phyloP scores from a whole-genome alignment of 108 stramenopile genomes.

The Cyclotella choctawhatcheeana region DNA sequence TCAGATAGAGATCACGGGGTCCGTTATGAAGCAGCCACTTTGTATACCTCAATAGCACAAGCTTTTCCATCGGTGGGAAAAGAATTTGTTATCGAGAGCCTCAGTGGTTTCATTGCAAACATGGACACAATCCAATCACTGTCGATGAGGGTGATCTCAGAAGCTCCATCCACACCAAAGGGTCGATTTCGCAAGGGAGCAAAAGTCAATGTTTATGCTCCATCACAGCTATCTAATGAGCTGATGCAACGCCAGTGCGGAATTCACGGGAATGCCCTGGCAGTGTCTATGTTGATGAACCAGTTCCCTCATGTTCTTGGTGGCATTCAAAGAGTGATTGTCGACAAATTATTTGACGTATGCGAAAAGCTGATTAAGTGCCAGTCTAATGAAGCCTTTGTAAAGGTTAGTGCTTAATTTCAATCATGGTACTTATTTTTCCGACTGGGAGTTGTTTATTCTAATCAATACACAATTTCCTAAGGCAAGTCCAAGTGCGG shows the following conservation, averaged over 20 bases:
- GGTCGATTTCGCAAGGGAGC: slow-evolving; percentile 31
- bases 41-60: slow-evolving; percentile 64
- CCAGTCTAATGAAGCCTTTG: slow-evolving; percentile 61
- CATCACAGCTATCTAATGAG: slow-evolving; percentile 15
- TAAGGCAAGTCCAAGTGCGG: slow-evolving; percentile 63
- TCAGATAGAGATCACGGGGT: slow-evolving; percentile 80
- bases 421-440: too few relatives aligned
- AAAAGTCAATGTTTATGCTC: slow-evolving; percentile 2
- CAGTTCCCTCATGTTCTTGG: slow-evolving; percentile 72
- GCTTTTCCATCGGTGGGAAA: slow-evolving; percentile 68
- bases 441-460: too few relatives aligned
- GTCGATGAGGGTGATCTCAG: slow-evolving; percentile 21
- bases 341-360: slow-evolving; percentile 61
- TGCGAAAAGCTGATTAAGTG: slow-evolving; percentile 67
- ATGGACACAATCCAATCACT: slow-evolving; percentile 43
- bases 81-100: slow-evolving; percentile 52
- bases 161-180: slow-evolving; percentile 18
- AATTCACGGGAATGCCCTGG: slow-evolving; percentile 77
- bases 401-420: slow-evolving; percentile 32
- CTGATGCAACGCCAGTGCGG: slow-evolving; percentile 62
- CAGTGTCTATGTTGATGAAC: slow-evolving; percentile 69
- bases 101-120: slow-evolving; percentile 44
- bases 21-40: slow-evolving; percentile 81
- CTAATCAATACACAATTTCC: not conserved
- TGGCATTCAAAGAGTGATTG: slow-evolving; percentile 65